A percentile compares a stretch with the other conserved stretches of the same genome.
These are phyloP conservation scores for Lipomyces chichibuensis DNA, from an alignment of 805 yeast species.

Conservation along the genomic window DNA sequence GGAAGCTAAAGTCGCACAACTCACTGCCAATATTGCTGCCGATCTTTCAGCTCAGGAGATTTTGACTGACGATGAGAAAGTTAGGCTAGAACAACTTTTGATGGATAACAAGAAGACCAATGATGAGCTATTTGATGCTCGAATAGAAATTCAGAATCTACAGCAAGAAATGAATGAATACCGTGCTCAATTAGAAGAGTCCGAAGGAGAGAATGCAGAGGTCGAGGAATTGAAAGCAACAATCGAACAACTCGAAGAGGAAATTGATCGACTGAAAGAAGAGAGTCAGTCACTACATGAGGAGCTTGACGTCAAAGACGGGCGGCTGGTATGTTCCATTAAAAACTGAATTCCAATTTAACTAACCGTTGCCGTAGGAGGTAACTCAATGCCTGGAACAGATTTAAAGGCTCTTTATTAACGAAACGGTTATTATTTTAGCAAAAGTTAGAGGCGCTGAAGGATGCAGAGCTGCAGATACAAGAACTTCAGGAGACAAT, in stretches of 20 bases:
- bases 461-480: constrained; percentile 22
- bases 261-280: constrained; percentile 15
- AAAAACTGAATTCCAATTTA: neutral
- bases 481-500: constrained; percentile 23
- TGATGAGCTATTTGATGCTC: constrained; percentile 22
- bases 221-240: constrained; percentile 7
- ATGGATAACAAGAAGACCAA: constrained; percentile 17
- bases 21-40: constrained; percentile 15
- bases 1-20: constrained; percentile 14
- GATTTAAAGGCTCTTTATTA: neutral
- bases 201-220: constrained; percentile 25
- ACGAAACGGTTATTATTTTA: neutral
- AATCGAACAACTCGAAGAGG: constrained; percentile 27
- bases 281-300: constrained; percentile 16
- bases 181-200: constrained; percentile 24
- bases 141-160: constrained; percentile 18
- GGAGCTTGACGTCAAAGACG: constrained; percentile 12
- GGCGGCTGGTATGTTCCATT: constrained; percentile 9
- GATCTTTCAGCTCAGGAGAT: constrained; percentile 10
- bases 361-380: constrained; percentile 1
- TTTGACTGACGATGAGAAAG: constrained; percentile 21
- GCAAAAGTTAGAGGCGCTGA: neutral
- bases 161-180: constrained; percentile 34
- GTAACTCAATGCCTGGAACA: neutral
- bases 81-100: constrained; percentile 14